A percentile compares a stretch with the other conserved stretches of the same genome.
Evolutionary conservation across 345 rosid species (phyloP).

Genomic region (Lepidium aucheri): DNA sequence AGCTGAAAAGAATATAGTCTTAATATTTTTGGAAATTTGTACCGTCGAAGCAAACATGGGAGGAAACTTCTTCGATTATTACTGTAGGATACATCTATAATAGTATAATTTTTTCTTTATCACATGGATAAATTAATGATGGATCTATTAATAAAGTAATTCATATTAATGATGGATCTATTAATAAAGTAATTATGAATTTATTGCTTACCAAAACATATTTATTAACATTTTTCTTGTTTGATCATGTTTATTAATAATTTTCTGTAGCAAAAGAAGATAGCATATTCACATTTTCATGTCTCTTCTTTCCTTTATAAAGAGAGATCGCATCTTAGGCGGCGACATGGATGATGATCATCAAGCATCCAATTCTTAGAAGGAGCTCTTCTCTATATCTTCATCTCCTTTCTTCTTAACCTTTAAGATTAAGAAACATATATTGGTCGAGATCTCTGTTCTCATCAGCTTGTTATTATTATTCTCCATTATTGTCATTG

Average conservation of each 20-base stretch:
- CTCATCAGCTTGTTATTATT: conserved; percentile 15
- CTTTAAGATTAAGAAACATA: conserved; percentile 20
- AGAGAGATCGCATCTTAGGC: neutral
- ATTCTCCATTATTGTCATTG: conserved; percentile 12
- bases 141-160: conserved; percentile 12
- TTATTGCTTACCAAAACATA: conserved; percentile 15
- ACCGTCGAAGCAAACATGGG: neutral
- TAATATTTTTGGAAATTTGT: neutral
- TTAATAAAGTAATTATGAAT: neutral
- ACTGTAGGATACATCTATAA: conserved; percentile 15
- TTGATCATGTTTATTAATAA: too few relatives aligned
- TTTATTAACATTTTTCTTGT: too few relatives aligned
- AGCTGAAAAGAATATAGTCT: neutral
- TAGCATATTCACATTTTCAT: conserved; percentile 7
- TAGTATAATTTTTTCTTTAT: neutral
- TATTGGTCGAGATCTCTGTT: conserved; percentile 10
- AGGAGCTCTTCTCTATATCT: conserved; percentile 13
- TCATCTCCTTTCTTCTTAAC: conserved; percentile 9
- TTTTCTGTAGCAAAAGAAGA: conserved; percentile 17
- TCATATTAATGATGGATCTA: too few relatives aligned
- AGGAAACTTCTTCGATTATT: neutral
- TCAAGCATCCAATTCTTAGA: conserved; percentile 7
- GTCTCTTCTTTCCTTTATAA: neutral
- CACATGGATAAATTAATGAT: conserved; percentile 23
- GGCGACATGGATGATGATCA: conserved; percentile 22